Evolutionary conservation across 2,329 filamentous ascomycete species (phyloP).

Genomic region (Diaporthe vaccinii): DNA sequence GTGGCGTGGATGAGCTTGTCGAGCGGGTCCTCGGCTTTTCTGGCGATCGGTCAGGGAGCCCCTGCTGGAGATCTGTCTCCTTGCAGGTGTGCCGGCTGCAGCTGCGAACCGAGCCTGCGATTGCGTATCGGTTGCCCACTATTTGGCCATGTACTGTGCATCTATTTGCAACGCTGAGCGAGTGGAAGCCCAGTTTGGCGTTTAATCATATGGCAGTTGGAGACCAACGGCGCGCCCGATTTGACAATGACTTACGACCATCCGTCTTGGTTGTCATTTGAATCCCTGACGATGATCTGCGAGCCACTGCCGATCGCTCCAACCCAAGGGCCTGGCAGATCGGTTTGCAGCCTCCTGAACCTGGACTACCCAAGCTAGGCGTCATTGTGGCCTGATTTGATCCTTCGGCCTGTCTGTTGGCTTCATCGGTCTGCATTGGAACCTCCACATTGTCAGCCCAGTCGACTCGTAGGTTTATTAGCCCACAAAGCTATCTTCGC

Average conservation of each 20-base stretch:
- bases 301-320: slow-evolving; percentile 32
- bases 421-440: slow-evolving; percentile 29
- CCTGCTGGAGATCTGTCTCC: slow-evolving; percentile 24
- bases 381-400: slow-evolving; percentile 37
- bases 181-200: neutral
- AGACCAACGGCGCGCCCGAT: neutral
- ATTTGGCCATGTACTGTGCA: neutral
- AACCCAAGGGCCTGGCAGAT: slow-evolving; percentile 32
- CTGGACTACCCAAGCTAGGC: neutral
- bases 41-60: slow-evolving; percentile 26
- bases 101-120: slow-evolving; percentile 5
- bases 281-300: slow-evolving; percentile 39
- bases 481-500: neutral
- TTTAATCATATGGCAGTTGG: neutral
- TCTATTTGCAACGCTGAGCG: neutral
- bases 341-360: slow-evolving; percentile 21
- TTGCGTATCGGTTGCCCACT: too few relatives aligned
- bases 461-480: neutral
- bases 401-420: slow-evolving; percentile 17
- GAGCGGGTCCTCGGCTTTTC: slow-evolving; percentile 27
- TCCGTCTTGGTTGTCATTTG: slow-evolving; percentile 9
- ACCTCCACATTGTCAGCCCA: neutral
- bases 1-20: slow-evolving; percentile 26
- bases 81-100: neutral
- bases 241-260: neutral